Percentiles rank a stretch among this genome's conserved stretches.
Conservation (phyloP, 2,329 filamentous ascomycete species). For the Arthrobotrys conoides region DNA sequence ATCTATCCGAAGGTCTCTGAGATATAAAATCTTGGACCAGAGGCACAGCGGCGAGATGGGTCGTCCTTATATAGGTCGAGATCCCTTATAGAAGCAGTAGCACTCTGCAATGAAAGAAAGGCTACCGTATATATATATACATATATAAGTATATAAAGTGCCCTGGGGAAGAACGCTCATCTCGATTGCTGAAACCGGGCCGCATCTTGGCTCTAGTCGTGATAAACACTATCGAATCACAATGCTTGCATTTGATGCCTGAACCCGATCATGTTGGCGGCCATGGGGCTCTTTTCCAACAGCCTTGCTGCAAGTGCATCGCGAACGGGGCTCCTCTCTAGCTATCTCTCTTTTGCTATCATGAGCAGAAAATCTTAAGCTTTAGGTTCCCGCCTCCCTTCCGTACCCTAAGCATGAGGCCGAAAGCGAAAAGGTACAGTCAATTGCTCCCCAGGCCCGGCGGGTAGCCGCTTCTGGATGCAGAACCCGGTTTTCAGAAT, state of each 20-base stretch:
- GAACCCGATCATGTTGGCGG: neutral
- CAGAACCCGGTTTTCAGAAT: conserved; percentile 4
- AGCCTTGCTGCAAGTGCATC: conserved; percentile 33
- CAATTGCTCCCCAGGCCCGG: neutral
- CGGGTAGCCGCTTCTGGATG: neutral
- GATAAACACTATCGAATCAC: neutral
- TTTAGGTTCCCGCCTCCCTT: neutral
- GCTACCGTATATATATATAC: neutral
- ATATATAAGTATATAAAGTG: neutral
- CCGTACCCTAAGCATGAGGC: neutral
- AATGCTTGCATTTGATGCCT: conserved; percentile 5
- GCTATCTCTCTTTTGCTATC: too few relatives aligned
- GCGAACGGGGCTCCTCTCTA: neutral
- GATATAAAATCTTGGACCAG: neutral
- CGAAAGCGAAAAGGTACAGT: neutral
- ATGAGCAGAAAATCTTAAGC: too few relatives aligned
- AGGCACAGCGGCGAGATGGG: neutral
- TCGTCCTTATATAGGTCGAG: conserved; percentile 11
- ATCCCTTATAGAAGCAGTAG: neutral
- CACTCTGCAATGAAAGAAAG: neutral
- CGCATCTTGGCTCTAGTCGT: conserved; percentile 7
- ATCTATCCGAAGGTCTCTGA: too few relatives aligned
- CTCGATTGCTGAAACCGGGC: conserved; percentile 35
- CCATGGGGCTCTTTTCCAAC: neutral
- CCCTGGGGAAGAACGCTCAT: neutral